A percentile compares a stretch with the other conserved stretches of the same genome.
Evolutionary conservation across 306 rosid genomes (phyloP).

Genomic region (Citrullus amarus): DNA sequence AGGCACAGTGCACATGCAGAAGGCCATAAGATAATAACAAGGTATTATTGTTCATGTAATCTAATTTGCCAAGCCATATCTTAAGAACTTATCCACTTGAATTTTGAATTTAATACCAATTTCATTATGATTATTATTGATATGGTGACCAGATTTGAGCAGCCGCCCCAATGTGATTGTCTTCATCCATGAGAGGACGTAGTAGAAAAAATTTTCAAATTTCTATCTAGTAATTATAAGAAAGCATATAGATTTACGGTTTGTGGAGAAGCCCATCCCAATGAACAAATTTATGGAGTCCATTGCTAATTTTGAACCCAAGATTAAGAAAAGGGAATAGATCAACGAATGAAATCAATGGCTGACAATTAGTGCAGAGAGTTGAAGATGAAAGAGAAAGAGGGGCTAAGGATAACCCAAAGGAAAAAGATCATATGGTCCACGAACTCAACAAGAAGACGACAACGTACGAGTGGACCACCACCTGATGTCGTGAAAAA

Average conservation of each 20-base stretch:
- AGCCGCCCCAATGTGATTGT: no score
- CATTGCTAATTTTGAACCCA: not conserved
- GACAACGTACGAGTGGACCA: constrained; percentile 50
- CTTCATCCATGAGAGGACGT: no score
- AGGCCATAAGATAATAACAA: constrained; percentile 4
- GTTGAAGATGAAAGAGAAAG: not conserved
- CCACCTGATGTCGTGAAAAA: constrained; percentile 20
- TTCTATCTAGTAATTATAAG: no score
- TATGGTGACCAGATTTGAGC: no score
- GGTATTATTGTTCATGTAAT: not conserved
- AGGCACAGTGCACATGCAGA: constrained; percentile 7
- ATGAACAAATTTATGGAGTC: not conserved
- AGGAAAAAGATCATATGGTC: constrained; percentile 34
- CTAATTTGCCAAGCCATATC: not conserved
- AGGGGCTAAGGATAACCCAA: constrained; percentile 21
- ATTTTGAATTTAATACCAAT: no score
- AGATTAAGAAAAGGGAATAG: not conserved
- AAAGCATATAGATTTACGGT: no score
- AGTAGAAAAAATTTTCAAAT: no score
- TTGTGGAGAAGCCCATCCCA: not conserved
- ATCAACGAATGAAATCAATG: not conserved
- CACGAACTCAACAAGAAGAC: constrained; percentile 33
- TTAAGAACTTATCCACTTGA: not conserved
- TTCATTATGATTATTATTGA: not conserved
- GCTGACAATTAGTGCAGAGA: not conserved